A percentile compares a stretch with the other conserved stretches of the same genome.
phyloP scores from a whole-genome alignment of 1,284 basidiomycete species.

The Rhizoctonia solani region DNA sequence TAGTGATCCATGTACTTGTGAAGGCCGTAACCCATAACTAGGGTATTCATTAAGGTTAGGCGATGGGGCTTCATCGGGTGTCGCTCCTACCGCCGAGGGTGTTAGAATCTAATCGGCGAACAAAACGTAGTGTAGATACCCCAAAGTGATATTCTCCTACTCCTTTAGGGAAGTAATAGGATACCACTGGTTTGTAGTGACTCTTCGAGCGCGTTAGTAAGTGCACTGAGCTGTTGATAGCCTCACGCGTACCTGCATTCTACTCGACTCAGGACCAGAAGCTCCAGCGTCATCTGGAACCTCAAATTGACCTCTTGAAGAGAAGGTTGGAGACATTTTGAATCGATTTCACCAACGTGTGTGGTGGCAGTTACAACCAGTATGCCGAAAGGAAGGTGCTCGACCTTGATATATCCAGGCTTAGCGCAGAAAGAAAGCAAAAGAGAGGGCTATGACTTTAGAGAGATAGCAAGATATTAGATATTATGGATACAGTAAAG shows the following conservation, averaged over 20 bases:
- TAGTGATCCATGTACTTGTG: conserved; percentile 94
- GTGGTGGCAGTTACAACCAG: not conserved
- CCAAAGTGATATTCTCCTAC: conserved; percentile 97
- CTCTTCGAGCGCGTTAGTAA: not conserved
- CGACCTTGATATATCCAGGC: too few relatives aligned
- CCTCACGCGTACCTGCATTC: conserved; percentile 43
- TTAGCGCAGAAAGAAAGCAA: not conserved
- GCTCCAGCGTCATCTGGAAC: conserved; percentile 45
- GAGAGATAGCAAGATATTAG: not conserved
- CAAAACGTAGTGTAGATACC: conserved; percentile 53
- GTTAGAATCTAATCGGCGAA: not conserved
- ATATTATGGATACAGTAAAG: not conserved
- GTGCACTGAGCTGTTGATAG: not conserved
- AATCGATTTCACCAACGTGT: not conserved
- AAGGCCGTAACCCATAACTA: conserved; percentile 95
- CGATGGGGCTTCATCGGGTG: conserved; percentile 99
- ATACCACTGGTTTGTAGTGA: conserved; percentile 86
- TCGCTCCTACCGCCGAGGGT: conserved; percentile 64
- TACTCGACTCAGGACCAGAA: conserved; percentile 44
- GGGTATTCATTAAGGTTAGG: conserved; percentile 89
- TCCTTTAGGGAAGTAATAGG: conserved; percentile 93
- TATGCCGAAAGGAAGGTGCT: too few relatives aligned
- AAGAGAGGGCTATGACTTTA: not conserved
- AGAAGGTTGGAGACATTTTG: conserved; percentile 44
- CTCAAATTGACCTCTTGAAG: conserved; percentile 49